Base-by-base conservation (phyloP, 129 eudicot genomes). In the Calendula officinalis region DNA sequence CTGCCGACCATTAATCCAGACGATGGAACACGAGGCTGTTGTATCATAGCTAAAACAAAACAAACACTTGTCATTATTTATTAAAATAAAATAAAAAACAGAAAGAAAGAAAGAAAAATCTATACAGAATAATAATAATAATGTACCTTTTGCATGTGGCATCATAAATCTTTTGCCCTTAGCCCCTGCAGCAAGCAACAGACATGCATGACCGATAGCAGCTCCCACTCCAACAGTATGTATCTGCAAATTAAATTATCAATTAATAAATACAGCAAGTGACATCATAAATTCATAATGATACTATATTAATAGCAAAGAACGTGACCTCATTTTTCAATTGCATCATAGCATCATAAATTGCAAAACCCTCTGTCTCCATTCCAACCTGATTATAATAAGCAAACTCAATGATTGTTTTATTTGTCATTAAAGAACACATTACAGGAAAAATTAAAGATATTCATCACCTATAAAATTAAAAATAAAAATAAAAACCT, bases 331-430 rank as follows among this genome's bases (percentile, higher is more conserved):
- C 89, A 35, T 70, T 79, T 73, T 81, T 79, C 62, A 88, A 27
- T 66, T 76, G 86, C 96, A 81, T 92, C 91, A 92, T 72, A 14
- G 87, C 77, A 83, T 92, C 96, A 83, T 92, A 92, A 41, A 92
- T 88, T 12, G 95, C 91, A 77, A 88, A 92, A 70, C 98, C 98
- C 60, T 85, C 91, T 0, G 75, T 55, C 73, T 88, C 98, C 95
- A 75, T 71, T 36, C 82, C 96, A 62, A 88, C 86, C 98, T 92
- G 77, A 48, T 56, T 13, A 63, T 36, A 55, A 36, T 10, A 58
- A 35, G 66, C 14, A 46, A 35, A 45, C 39, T 69, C 58, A 47
- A 57, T 7, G 7, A 14, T 27, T 40, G 56, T 35, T 53, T 2
- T 8, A 16, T 48, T 56, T 40, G 36, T 56, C 14, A 64, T 56